Conservation (phyloP, 2,329 filamentous ascomycete genomes). For the Aspergillus proliferans region DNA sequence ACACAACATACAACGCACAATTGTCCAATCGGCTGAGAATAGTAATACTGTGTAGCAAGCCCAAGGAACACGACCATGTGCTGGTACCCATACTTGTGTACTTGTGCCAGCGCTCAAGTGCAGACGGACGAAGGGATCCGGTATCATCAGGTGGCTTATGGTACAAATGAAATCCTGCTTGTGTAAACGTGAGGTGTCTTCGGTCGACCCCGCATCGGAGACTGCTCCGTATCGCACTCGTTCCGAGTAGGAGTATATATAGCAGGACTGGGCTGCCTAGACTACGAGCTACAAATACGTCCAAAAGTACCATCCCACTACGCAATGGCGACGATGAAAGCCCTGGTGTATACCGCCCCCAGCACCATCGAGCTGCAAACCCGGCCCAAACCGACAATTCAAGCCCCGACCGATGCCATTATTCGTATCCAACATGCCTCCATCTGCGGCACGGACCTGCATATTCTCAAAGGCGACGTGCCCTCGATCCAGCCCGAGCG, state of each 20-base stretch:
- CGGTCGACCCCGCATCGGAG: neutral
- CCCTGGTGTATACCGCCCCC: constrained; percentile 39
- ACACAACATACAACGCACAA: too few relatives aligned
- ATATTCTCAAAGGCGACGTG: constrained; percentile 51
- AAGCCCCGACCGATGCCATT: constrained; percentile 44
- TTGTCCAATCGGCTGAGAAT: too few relatives aligned
- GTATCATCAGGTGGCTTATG: too few relatives aligned
- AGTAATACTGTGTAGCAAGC: too few relatives aligned
- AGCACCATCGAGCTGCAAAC: constrained; percentile 36
- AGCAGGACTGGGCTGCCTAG: too few relatives aligned
- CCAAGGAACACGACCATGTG: too few relatives aligned
- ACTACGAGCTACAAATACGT: neutral
- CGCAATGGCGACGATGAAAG: constrained; percentile 36
- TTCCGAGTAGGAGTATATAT: neutral
- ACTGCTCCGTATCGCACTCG: neutral
- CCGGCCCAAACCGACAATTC: constrained; percentile 38
- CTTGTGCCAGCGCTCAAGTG: too few relatives aligned
- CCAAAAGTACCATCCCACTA: neutral
- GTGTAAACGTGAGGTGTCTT: too few relatives aligned
- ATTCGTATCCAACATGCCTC: constrained; percentile 45
- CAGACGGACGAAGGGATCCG: too few relatives aligned
- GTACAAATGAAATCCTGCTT: neutral
- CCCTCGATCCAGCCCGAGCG: constrained; percentile 41
- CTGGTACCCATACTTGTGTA: too few relatives aligned
- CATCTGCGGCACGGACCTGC: constrained; percentile 53